These are phyloP conservation scores for Corymbia citriodora DNA, from an alignment of 441 rosid genomes.

Conservation along the genomic window DNA sequence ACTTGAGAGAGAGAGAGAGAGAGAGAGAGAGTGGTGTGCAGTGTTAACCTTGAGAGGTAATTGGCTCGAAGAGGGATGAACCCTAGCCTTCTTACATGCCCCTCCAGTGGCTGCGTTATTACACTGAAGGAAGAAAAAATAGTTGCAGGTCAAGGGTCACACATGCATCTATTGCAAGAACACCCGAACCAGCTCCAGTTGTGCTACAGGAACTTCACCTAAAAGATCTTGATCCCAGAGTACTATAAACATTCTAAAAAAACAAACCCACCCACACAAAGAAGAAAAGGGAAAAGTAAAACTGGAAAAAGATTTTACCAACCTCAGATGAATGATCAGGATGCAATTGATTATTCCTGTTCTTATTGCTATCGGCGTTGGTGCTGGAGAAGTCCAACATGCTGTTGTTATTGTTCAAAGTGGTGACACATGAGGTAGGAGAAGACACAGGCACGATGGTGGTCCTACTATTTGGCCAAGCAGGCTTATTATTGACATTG, in stretches of 20 bases:
- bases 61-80: constrained; percentile 40
- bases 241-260: neutral
- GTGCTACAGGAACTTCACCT: neutral
- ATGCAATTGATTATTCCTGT: constrained; percentile 6
- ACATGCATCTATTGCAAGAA: neutral
- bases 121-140: constrained; percentile 8
- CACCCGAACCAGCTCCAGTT: neutral
- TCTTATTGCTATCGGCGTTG: constrained; percentile 9
- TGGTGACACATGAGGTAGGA: constrained; percentile 31
- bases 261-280: neutral
- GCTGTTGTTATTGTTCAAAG: constrained; percentile 13
- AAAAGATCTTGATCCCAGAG: neutral
- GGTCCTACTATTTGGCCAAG: constrained; percentile 13
- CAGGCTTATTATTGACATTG: neutral
- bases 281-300: neutral
- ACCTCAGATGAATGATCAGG: constrained; percentile 25
- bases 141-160: neutral
- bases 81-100: constrained; percentile 40
- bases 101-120: constrained; percentile 32
- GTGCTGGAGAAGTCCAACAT: constrained; percentile 29
- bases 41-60: constrained; percentile 26
- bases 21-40: constrained; percentile 5
- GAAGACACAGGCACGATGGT: constrained; percentile 29
- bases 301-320: neutral
- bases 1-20: constrained; percentile 7